Base-by-base conservation (phyloP, 192 early-diverging fungal genomes). In the Linderina pennispora region DNA sequence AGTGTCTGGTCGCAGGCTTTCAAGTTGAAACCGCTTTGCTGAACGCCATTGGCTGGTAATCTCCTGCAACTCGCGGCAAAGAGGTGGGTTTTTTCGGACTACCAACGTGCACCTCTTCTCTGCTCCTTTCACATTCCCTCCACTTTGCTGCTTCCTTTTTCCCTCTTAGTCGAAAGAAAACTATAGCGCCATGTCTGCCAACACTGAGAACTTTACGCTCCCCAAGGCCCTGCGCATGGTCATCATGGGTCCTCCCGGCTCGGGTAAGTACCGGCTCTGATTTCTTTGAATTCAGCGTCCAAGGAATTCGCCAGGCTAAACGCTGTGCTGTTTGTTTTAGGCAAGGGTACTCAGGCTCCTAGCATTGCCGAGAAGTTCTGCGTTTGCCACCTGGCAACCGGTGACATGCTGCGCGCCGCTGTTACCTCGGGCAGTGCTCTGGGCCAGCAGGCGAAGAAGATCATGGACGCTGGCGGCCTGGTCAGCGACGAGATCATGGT, bases 401-500 rank as follows among this genome's bases (percentile, higher is more conserved):
- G 92, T 58, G 97, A 99, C 68, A 99, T 99, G 97, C 82, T 99
- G 41, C 84, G 97, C 44, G 94, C 93, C 21, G 94, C 93, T 45
- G 92, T 99, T 44, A 54, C 84, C 4, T 84, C 86, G 52, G 94
- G 94, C 57, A 90, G 93, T 40, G 83, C 83, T 61, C 81, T 96
- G 51, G 95, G 95, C 46, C 74, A 90, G 64, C 80, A 91, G 65
- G 97, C 97, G 54, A 99, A 99, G 82, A 93, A 92, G 80, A 82
- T 99, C 67, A 99, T 99, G 97, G 97, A 99, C 57, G 85, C 88
- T 16, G 97, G 97, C 48, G 93, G 88, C 41, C 79, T 99, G 39
- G 97, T 99, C 42, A 85, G 82, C 54, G 97, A 99, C 77, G 97
- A 99, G 65, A 97, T 99, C 74, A 87, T 99, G 80, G 88, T 99